Evolutionary conservation across 1,139 yeast genomes (phyloP).

Genomic region (Blastobotrys persicus): DNA sequence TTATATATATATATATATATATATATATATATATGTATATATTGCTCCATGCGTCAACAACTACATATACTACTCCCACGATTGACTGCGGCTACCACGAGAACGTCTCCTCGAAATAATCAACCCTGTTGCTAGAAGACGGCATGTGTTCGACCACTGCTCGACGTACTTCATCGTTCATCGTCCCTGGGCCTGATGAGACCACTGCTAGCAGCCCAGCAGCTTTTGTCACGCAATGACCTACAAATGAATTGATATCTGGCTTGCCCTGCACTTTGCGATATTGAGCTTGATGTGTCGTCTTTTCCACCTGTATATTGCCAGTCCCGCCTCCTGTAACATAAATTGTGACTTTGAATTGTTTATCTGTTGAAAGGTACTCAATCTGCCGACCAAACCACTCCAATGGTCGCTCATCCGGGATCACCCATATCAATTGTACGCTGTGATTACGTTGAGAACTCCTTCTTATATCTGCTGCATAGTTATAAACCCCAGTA

Average conservation of each 20-base stretch:
- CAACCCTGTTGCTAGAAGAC: conserved; percentile 27
- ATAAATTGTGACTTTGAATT: conserved; percentile 15
- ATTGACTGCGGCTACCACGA: conserved; percentile 34
- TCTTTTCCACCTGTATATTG: conserved; percentile 1
- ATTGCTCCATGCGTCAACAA: too few relatives aligned
- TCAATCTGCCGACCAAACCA: conserved; percentile 25
- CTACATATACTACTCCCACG: too few relatives aligned
- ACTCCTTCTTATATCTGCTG: conserved; percentile 15
- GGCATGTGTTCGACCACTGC: conserved; percentile 34
- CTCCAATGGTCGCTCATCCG: conserved; percentile 15
- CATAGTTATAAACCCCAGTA: conserved; percentile 44
- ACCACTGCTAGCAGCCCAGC: conserved; percentile 19
- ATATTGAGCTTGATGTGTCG: neutral
- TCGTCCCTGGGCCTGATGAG: conserved; percentile 27
- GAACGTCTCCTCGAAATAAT: conserved; percentile 41
- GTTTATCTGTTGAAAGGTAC: conserved; percentile 10
- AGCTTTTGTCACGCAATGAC: neutral
- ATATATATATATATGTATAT: too few relatives aligned
- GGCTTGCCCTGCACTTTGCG: conserved; percentile 11
- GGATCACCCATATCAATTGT: conserved; percentile 24
- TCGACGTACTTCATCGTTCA: conserved; percentile 40
- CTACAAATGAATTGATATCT: conserved; percentile 1
- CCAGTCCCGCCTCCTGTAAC: conserved; percentile 14
- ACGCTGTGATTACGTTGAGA: conserved; percentile 9
- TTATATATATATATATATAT: too few relatives aligned